phyloP scores from a whole-genome alignment of 371 early-diverging fungal species.

The Mucor circinelloides region DNA sequence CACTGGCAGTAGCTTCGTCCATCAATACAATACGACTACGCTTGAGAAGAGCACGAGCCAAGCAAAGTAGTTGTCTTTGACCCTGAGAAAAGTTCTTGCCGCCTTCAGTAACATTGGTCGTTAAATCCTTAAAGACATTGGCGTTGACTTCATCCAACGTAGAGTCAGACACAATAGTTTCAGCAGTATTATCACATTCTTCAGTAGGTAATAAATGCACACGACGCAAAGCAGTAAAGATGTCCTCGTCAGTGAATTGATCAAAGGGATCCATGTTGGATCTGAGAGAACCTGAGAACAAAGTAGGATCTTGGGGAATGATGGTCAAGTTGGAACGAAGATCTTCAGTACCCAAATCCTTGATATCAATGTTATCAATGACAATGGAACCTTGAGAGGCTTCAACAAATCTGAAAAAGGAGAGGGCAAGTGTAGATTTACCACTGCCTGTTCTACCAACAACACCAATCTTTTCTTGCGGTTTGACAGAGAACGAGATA shows the following conservation, averaged over 20 bases:
- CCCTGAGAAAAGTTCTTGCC: constrained; percentile 86
- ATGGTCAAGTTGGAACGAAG: constrained; percentile 74
- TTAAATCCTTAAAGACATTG: constrained; percentile 43
- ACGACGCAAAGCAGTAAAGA: constrained; percentile 66
- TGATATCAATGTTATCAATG: constrained; percentile 78
- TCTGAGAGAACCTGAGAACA: constrained; percentile 68
- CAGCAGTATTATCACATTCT: constrained; percentile 61
- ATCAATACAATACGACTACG: constrained; percentile 52
- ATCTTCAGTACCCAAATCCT: constrained; percentile 71
- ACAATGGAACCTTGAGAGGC: constrained; percentile 66
- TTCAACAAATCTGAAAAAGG: constrained; percentile 80
- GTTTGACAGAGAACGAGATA: constrained; percentile 51
- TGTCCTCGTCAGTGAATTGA: constrained; percentile 55
- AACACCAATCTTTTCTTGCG: constrained; percentile 63
- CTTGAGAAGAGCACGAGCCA: constrained; percentile 77
- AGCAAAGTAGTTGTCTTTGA: constrained; percentile 80
- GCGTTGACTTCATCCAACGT: constrained; percentile 25
- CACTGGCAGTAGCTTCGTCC: constrained; percentile 64
- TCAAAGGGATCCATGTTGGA: constrained; percentile 71
- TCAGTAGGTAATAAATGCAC: constrained; percentile 49
- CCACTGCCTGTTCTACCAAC: constrained; percentile 79
- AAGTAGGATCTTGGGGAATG: constrained; percentile 67
- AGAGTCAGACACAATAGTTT: constrained; percentile 43
- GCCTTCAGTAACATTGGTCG: constrained; percentile 54
- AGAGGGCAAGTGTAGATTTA: constrained; percentile 73